Evolutionary conservation across 148 eudicot species (phyloP).

Genomic region (Pouteria glomerata): DNA sequence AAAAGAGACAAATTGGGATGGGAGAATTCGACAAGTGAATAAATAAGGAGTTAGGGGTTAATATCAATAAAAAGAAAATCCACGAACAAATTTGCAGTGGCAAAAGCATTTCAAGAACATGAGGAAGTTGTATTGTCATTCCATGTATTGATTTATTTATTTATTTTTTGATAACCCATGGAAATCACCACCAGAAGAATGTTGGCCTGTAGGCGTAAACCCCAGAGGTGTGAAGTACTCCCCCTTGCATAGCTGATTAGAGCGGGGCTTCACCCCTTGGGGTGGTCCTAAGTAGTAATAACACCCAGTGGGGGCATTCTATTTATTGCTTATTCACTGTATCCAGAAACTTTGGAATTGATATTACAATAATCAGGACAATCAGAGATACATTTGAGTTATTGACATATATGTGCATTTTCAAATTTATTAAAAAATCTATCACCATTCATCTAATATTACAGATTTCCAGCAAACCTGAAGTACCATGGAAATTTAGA

Average conservation of each 20-base stretch:
- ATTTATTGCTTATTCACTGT: neutral
- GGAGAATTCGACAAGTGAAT: neutral
- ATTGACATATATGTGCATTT: neutral
- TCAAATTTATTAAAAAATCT: neutral
- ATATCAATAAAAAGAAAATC: neutral
- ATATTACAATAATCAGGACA: neutral
- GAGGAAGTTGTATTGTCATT: neutral
- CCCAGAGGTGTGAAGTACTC: no score
- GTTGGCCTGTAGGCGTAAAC: no score
- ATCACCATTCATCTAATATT: neutral
- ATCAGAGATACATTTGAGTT: neutral
- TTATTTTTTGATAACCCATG: no score
- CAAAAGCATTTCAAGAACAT: neutral
- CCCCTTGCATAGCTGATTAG: no score
- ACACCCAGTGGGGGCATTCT: no score
- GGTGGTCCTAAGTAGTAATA: no score
- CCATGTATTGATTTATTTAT: no score
- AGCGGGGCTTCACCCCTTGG: no score
- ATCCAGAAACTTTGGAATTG: neutral
- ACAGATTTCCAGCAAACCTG: neutral
- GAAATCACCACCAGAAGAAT: no score
- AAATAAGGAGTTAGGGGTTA: neutral
- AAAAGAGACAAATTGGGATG: neutral
- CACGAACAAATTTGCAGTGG: neutral
- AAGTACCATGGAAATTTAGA: neutral